Percentiles rank a stretch among this genome's conserved stretches.
These are phyloP conservation scores for Entomophthora muscae DNA, from an alignment of 371 early-diverging fungal species.

Conservation along the genomic window DNA sequence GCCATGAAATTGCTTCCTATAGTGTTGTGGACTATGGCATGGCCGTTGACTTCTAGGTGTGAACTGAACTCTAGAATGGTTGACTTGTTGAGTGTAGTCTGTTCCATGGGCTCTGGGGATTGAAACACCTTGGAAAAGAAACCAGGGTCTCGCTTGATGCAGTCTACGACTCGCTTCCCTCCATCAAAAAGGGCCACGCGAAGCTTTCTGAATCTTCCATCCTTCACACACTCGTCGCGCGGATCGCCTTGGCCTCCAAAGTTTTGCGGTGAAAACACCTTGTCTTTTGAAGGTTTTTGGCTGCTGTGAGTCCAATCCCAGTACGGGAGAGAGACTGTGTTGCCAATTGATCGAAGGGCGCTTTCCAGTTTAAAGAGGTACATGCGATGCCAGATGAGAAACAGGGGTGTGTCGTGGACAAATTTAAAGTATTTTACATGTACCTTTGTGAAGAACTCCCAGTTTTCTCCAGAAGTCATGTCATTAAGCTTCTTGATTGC, in stretches of 20 bases:
- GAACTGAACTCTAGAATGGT: neutral
- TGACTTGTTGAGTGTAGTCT: neutral
- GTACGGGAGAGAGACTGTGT: constrained; percentile 24
- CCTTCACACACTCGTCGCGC: constrained; percentile 11
- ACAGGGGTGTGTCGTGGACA: constrained; percentile 6
- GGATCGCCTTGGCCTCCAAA: constrained; percentile 11
- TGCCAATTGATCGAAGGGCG: constrained; percentile 17
- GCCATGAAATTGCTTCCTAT: constrained; percentile 24
- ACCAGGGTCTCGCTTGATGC: neutral
- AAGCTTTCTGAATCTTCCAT: constrained; percentile 12
- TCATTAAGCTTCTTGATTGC: constrained; percentile 9
- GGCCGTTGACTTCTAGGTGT: constrained; percentile 22
- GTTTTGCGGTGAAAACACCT: constrained; percentile 5
- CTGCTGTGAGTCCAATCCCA: constrained; percentile 27
- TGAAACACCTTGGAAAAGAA: neutral
- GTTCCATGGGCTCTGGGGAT: neutral
- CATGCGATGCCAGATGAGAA: constrained; percentile 24
- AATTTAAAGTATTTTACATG: neutral
- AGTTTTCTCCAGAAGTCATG: neutral
- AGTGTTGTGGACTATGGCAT: constrained; percentile 23
- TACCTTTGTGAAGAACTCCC: constrained; percentile 4
- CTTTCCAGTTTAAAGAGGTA: constrained; percentile 17
- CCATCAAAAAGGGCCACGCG: neutral
- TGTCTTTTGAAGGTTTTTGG: constrained; percentile 6
- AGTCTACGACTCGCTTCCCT: neutral